phyloP scores from a whole-genome alignment of 148 eudicot genomes.

The Simmondsia chinensis region DNA sequence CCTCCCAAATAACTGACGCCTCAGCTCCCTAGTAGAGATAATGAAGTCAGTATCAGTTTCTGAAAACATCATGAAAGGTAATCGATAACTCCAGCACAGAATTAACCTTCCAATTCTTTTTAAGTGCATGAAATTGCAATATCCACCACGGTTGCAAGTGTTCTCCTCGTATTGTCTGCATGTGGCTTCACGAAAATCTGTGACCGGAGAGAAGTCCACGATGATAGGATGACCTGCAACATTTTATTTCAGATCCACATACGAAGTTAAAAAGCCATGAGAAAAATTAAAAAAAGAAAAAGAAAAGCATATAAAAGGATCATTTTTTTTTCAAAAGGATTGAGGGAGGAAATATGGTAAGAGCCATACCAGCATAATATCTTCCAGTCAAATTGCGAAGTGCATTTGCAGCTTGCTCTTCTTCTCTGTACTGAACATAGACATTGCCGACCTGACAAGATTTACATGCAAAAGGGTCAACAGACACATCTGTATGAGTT shows the following conservation, averaged over 20 bases:
- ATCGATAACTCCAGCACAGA: no score
- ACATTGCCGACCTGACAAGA: conserved; percentile 51
- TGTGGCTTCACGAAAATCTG: conserved; percentile 74
- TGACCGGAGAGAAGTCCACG: conserved; percentile 69
- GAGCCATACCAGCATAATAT: conserved; percentile 30
- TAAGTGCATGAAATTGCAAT: conserved; percentile 74
- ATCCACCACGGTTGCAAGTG: conserved; percentile 68
- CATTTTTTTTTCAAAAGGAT: background rate
- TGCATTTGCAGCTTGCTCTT: conserved; percentile 65
- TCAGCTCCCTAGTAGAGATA: no score
- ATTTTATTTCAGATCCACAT: no score
- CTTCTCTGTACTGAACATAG: conserved; percentile 68
- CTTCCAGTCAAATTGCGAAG: conserved; percentile 42
- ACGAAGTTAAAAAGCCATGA: no score
- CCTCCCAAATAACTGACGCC: conserved; percentile 46
- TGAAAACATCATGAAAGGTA: no score
- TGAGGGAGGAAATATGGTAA: background rate
- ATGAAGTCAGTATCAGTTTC: no score
- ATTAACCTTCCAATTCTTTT: conserved; percentile 61
- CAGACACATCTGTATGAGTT: background rate
- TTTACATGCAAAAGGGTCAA: background rate
- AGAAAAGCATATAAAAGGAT: background rate
- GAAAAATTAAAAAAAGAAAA: no score
- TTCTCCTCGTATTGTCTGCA: conserved; percentile 73
- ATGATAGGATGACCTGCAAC: conserved; percentile 56